Evolutionary conservation across 148 eudicot genomes (phyloP).

Genomic region (Linanthus parryae): DNA sequence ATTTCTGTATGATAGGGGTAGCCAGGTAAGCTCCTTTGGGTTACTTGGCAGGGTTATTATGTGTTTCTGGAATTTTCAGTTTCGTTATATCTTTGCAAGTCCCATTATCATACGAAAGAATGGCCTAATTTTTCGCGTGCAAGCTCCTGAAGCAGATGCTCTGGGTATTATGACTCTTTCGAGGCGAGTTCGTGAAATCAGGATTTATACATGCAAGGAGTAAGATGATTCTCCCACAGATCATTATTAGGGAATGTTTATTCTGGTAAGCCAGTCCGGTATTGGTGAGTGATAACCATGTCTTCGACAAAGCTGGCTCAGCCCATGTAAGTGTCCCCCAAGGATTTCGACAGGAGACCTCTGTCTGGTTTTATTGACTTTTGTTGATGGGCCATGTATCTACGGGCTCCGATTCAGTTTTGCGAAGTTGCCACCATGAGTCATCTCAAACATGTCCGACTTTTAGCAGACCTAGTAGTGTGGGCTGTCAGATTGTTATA

Average conservation of each 20-base stretch:
- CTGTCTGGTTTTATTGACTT: conserved; percentile 97
- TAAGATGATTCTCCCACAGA: conserved; percentile 94
- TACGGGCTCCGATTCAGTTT: conserved; percentile 80
- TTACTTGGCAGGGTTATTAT: too few relatives aligned
- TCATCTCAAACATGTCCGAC: conserved; percentile 95
- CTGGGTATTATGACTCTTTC: too few relatives aligned
- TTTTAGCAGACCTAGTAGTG: conserved; percentile 94
- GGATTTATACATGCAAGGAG: conserved; percentile 95
- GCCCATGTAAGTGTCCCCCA: conserved; percentile 97
- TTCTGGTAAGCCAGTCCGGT: conserved; percentile 89
- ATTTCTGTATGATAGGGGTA: too few relatives aligned
- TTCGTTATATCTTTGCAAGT: too few relatives aligned
- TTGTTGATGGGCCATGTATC: conserved; percentile 82
- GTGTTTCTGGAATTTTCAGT: too few relatives aligned
- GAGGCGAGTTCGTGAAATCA: too few relatives aligned
- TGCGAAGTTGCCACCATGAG: conserved; percentile 98
- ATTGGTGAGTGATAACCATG: conserved; percentile 86
- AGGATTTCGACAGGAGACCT: conserved; percentile 92
- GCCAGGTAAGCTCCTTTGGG: too few relatives aligned
- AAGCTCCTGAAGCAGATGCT: too few relatives aligned
- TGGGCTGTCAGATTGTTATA: conserved; percentile 86
- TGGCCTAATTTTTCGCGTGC: too few relatives aligned
- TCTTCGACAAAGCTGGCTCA: conserved; percentile 97
- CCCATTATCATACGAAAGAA: too few relatives aligned
- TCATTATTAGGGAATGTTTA: conserved; percentile 95